Evolutionary conservation across 2,329 filamentous ascomycete genomes (phyloP).

Genomic region (Bipolaris gigantea): DNA sequence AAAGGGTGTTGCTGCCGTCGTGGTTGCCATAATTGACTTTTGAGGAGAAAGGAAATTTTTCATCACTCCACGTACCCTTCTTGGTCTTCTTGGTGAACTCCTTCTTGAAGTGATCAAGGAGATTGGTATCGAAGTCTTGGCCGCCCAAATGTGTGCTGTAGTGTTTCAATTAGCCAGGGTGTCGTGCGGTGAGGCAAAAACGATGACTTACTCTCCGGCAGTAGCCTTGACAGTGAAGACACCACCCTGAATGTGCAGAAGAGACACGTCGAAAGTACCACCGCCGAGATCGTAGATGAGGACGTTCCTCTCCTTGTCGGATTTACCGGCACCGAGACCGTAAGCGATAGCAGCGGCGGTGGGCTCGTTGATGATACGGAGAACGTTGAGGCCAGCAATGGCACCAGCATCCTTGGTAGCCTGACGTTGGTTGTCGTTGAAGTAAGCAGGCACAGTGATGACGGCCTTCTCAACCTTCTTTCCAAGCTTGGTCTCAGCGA

Average conservation of each 20-base stretch:
- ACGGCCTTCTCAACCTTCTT: constrained; percentile 99
- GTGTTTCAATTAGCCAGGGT: background rate
- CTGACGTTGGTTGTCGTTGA: constrained; percentile 99
- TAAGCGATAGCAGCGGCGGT: constrained; percentile 98
- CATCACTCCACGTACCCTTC: constrained; percentile 15
- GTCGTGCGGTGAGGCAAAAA: background rate
- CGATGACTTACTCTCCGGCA: constrained; percentile 74
- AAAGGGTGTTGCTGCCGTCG: too few relatives aligned
- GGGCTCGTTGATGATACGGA: constrained; percentile 99
- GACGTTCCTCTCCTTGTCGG: constrained; percentile 97
- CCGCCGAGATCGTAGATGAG: constrained; percentile 99
- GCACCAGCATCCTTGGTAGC: constrained; percentile 99
- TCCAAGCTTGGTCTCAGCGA: constrained; percentile 96
- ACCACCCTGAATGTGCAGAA: constrained; percentile 97
- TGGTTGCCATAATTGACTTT: too few relatives aligned
- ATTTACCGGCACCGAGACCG: constrained; percentile 92
- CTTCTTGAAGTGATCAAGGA: constrained; percentile 95
- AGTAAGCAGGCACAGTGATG: constrained; percentile 98
- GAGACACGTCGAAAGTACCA: constrained; percentile 99
- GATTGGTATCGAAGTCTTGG: constrained; percentile 94
- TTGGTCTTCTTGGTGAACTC: constrained; percentile 79
- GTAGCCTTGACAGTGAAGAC: constrained; percentile 99
- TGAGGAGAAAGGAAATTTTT: background rate
- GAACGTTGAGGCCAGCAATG: constrained; percentile 95
- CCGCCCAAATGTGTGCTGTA: constrained; percentile 80